Conservation (phyloP, 1,284 basidiomycete species). For the Cryptococcus depauperatus region DNA sequence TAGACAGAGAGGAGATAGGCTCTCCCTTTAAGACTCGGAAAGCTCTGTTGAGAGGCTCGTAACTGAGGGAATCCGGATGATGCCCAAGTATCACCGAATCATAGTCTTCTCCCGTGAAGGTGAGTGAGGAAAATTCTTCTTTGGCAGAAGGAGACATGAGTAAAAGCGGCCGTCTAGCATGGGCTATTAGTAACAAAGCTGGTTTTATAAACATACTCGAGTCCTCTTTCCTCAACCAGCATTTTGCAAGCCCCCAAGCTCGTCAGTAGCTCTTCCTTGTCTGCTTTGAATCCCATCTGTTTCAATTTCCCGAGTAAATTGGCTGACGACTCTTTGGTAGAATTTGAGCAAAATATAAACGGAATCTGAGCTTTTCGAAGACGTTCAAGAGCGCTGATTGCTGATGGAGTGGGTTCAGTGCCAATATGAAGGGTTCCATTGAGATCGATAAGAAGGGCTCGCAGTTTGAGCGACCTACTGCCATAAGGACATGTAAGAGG, state of each 20-base stretch:
- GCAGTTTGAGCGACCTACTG: constrained; percentile 18
- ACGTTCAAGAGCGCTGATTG: constrained; percentile 50
- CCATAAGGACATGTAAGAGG: no score
- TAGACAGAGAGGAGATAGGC: constrained; percentile 17
- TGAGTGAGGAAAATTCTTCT: constrained; percentile 48
- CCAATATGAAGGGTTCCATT: constrained; percentile 62
- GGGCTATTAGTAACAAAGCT: neutral
- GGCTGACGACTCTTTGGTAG: constrained; percentile 50
- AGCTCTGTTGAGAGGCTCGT: constrained; percentile 55
- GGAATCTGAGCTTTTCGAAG: constrained; percentile 49
- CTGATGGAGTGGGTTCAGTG: constrained; percentile 49
- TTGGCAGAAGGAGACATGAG: constrained; percentile 55
- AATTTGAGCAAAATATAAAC: constrained; percentile 55
- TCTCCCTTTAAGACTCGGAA: constrained; percentile 54
- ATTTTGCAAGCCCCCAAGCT: constrained; percentile 56
- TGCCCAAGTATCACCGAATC: constrained; percentile 63
- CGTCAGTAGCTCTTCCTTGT: constrained; percentile 53
- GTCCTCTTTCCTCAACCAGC: constrained; percentile 45
- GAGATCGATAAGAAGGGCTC: constrained; percentile 58
- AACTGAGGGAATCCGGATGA: constrained; percentile 52
- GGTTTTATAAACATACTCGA: constrained; percentile 47
- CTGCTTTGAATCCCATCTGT: constrained; percentile 52
- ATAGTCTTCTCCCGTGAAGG: constrained; percentile 31
- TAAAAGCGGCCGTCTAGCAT: constrained; percentile 51
- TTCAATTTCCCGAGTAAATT: constrained; percentile 48